Conservation (phyloP, 2,329 filamentous ascomycete genomes). For the Pyrenochaeta sp. region DNA sequence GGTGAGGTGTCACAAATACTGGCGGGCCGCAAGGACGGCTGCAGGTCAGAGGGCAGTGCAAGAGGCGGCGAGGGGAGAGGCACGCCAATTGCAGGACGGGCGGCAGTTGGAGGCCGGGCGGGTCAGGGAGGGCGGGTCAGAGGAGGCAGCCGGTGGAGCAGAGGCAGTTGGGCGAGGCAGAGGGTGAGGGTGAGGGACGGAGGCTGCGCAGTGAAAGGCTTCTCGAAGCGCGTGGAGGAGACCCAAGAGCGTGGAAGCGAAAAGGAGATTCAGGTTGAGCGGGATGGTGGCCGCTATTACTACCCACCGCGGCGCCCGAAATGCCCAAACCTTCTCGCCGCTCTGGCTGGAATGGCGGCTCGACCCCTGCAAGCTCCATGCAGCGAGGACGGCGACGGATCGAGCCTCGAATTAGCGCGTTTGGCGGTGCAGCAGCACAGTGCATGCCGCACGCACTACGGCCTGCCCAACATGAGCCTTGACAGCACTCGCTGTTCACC, state of each 20-base stretch:
- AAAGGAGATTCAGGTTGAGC: constrained; percentile 44
- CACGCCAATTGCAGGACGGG: constrained; percentile 11
- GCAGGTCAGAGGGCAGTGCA: constrained; percentile 38
- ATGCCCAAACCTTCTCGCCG: constrained; percentile 35
- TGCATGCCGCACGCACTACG: constrained; percentile 2
- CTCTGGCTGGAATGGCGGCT: constrained; percentile 29
- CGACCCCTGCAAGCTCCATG: constrained; percentile 31
- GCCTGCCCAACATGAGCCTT: too few relatives aligned
- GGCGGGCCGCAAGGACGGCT: constrained; percentile 43
- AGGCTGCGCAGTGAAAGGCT: constrained; percentile 28
- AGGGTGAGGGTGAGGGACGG: constrained; percentile 6
- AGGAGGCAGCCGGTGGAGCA: constrained; percentile 9
- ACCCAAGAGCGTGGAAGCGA: constrained; percentile 43
- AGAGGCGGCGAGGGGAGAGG: constrained; percentile 10
- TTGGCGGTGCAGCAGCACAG: constrained; percentile 18
- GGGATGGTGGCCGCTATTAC: constrained; percentile 40
- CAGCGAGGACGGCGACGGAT: constrained; percentile 32
- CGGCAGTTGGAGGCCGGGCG: background rate
- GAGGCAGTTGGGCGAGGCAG: constrained; percentile 4
- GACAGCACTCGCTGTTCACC: too few relatives aligned
- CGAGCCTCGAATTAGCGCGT: constrained; percentile 28
- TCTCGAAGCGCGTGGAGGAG: constrained; percentile 43
- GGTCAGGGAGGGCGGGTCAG: background rate
- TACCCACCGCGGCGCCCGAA: constrained; percentile 37
- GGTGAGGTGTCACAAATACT: constrained; percentile 40